phyloP scores from a whole-genome alignment of 139 green algal species.

The Edaphochlamys debaryana region DNA sequence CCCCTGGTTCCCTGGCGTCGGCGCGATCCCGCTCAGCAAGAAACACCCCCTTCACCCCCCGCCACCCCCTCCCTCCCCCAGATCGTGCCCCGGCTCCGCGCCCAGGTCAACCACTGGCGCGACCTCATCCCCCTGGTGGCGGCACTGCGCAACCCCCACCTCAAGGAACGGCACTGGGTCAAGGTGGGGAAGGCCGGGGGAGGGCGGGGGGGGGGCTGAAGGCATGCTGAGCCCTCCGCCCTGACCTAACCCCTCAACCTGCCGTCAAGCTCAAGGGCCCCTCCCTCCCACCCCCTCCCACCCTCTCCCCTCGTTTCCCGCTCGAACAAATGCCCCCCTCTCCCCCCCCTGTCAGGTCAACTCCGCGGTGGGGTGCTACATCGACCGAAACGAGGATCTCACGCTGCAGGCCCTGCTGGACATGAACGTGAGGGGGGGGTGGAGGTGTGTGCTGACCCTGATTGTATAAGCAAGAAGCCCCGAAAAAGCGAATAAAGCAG shows the following conservation, averaged over 20 bases:
- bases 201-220: too few relatives aligned
- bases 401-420: constrained; percentile 63
- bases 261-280: too few relatives aligned
- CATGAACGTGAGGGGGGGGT: constrained; percentile 38
- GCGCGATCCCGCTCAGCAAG: too few relatives aligned
- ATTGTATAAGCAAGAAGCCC: not conserved
- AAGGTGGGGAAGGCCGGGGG: constrained; percentile 62
- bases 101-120: constrained; percentile 54
- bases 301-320: not conserved
- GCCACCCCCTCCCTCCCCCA: not conserved
- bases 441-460: too few relatives aligned
- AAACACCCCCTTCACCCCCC: too few relatives aligned
- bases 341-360: constrained; percentile 4
- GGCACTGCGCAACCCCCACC: constrained; percentile 69
- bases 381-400: constrained; percentile 56
- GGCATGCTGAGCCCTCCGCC: too few relatives aligned
- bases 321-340: not conserved
- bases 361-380: constrained; percentile 14
- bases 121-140: constrained; percentile 66
- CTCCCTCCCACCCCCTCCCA: not conserved
- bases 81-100: constrained; percentile 54
- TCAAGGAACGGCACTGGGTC: constrained; percentile 82
- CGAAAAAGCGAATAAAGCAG: too few relatives aligned
- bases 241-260: too few relatives aligned
- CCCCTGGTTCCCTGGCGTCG: too few relatives aligned